These are phyloP conservation scores for Flaveria ramosissima DNA, from an alignment of 129 eudicot genomes.

Conservation along the genomic window DNA sequence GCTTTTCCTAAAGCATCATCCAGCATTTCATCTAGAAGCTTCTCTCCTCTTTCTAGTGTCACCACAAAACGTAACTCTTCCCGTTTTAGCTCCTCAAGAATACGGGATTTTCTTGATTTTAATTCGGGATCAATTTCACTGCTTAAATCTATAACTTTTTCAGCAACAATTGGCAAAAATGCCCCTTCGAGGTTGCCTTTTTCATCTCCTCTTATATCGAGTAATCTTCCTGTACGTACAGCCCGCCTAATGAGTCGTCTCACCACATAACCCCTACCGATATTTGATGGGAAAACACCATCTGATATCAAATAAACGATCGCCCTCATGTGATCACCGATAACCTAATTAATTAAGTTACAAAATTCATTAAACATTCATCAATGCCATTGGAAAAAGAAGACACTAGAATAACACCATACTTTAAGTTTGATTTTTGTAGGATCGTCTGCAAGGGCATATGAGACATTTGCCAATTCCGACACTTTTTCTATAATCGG, in stretches of 20 bases:
- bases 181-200: conserved; percentile 72
- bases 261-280: conserved; percentile 85
- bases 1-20: conserved; percentile 51
- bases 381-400: neutral
- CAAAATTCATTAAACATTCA: neutral
- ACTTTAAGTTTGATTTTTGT: conserved; percentile 84
- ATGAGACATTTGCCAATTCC: conserved; percentile 71
- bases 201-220: conserved; percentile 76
- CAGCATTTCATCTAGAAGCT: conserved; percentile 73
- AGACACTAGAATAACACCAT: conserved; percentile 35
- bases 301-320: conserved; percentile 83
- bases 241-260: conserved; percentile 86
- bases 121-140: conserved; percentile 66
- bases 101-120: conserved; percentile 53
- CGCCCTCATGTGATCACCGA: conserved; percentile 98
- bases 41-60: conserved; percentile 91
- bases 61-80: conserved; percentile 74
- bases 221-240: conserved; percentile 81
- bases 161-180: conserved; percentile 71
- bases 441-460: conserved; percentile 61
- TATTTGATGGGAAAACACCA: conserved; percentile 88
- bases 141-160: conserved; percentile 78
- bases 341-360: conserved; percentile 47
- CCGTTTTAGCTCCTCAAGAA: conserved; percentile 72
- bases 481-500: conserved; percentile 90